Evolutionary conservation across 202 grass and related monocot genomes (phyloP), one percentile per base, ranked within the genome.

Genomic region (Elaeis oleifera): DNA sequence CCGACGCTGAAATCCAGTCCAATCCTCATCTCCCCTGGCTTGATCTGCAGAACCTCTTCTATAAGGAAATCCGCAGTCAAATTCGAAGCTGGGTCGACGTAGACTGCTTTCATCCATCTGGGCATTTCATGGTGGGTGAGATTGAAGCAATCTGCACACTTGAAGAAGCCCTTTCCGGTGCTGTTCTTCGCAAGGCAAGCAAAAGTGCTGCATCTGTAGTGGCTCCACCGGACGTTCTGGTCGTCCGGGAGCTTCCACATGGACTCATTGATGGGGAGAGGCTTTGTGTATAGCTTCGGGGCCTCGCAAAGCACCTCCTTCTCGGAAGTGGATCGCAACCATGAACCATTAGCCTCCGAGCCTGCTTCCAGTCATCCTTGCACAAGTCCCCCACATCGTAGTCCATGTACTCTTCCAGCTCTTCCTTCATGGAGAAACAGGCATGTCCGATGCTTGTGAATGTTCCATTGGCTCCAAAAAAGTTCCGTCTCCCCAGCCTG

Each of bases 111-210:
- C 59, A 58, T 64, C 78, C 78, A 74, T 58, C 64, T 69, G 4
- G 64, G 78, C 59, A 39, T 56, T 59, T 80, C 78, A 61, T 80
- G 78, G 58, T 64, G 51, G 48, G 64, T 74, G 24, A 74, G 59
- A 55, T 80, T 75, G 59, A 80, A 80, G 71, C 78, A 80, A 31
- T 80, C 71, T 6, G 71, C 21, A 19, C 78, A 80, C 65, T 80
- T 80, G 58, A 80, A 80, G 71, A 80, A 80, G 19, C 78, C 78
- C 48, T 80, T 80, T 19, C 65, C 51, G 6, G 64, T 70, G 29
- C 51, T 6, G 50, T 74, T 80, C 64, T 21, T 74, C 1, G 71
- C 71, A 15, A 80, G 78, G 56, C 78, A 80, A n/a, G 64, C 29
- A 28, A 80, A 80, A 54, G 20, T 75, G 71, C 74, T 80, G 71